Evolutionary conservation across 208 protist species (phyloP).

Genomic region (Acanthamoeba polyphaga): DNA sequence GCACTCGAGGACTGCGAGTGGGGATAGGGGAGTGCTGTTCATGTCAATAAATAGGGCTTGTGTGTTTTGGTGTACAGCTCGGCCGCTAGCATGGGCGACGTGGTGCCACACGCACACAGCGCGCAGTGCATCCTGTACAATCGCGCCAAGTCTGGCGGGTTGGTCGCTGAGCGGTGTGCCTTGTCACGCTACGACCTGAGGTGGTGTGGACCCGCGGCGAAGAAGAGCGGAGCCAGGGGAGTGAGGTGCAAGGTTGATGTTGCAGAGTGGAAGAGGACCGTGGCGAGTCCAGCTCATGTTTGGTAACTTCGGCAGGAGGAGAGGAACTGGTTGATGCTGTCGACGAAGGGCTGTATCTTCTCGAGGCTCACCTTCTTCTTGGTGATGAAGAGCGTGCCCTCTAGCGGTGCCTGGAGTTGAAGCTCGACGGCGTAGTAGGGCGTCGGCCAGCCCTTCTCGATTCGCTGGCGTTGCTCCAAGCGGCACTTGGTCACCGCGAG

Average conservation of each 20-base stretch:
- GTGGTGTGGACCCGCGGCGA: too few relatives aligned
- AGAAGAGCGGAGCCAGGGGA: too few relatives aligned
- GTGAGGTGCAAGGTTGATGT: not conserved
- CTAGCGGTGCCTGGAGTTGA: not conserved
- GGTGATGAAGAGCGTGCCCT: slow-evolving; percentile 32
- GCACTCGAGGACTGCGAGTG: not conserved
- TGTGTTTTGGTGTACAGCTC: too few relatives aligned
- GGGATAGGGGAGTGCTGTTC: too few relatives aligned
- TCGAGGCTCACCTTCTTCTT: slow-evolving; percentile 40
- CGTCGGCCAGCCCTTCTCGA: slow-evolving; percentile 24
- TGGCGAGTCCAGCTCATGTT: not conserved
- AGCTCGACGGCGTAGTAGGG: slow-evolving; percentile 28
- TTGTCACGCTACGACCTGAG: too few relatives aligned
- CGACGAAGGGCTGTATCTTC: slow-evolving; percentile 46
- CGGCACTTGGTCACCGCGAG: not conserved
- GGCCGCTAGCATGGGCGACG: too few relatives aligned
- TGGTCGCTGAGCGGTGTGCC: too few relatives aligned
- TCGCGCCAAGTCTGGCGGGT: too few relatives aligned
- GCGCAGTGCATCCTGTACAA: too few relatives aligned
- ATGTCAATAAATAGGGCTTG: too few relatives aligned
- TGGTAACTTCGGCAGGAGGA: slow-evolving; percentile 27
- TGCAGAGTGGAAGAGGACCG: not conserved
- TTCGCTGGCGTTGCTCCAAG: slow-evolving; percentile 28
- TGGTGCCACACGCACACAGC: too few relatives aligned
- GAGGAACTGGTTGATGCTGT: slow-evolving; percentile 46